Percentiles rank a stretch among this genome's conserved stretches.
Evolutionary conservation across 495 filamentous ascomycete genomes (phyloP).

Genomic region (Neurospora africana): DNA sequence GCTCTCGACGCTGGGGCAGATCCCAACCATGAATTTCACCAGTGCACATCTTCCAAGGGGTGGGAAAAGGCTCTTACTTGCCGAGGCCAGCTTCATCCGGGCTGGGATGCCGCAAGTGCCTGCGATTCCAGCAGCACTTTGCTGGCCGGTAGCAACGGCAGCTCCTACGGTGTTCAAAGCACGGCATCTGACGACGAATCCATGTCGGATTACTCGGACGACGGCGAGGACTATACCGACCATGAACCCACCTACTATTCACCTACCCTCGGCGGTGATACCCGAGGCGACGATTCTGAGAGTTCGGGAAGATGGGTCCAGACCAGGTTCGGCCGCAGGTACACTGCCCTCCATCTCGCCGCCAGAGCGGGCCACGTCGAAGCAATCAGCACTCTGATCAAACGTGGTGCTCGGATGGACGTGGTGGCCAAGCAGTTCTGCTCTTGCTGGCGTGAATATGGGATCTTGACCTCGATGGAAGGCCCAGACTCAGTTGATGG

Average conservation of each 20-base stretch:
- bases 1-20: slow-evolving; percentile 17
- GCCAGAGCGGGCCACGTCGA: slow-evolving; percentile 22
- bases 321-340: slow-evolving; percentile 5
- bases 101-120: slow-evolving; percentile 3
- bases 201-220: slow-evolving; percentile 3
- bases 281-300: neutral
- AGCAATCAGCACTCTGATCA: slow-evolving; percentile 19
- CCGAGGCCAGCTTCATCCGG: neutral
- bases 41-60: slow-evolving; percentile 3
- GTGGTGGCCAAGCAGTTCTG: slow-evolving; percentile 17
- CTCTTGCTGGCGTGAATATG: slow-evolving; percentile 16
- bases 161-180: neutral
- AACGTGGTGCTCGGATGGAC: slow-evolving; percentile 18
- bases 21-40: slow-evolving; percentile 16
- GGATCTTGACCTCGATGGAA: slow-evolving; percentile 17
- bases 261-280: neutral
- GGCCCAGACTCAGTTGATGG: neutral
- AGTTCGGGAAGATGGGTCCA: neutral
- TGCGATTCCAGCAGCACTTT: neutral
- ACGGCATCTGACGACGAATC: slow-evolving; percentile 7
- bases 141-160: neutral
- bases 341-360: slow-evolving; percentile 27
- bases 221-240: neutral
- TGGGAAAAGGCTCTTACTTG: slow-evolving; percentile 6
- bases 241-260: neutral